Evolutionary conservation across 2,329 filamentous ascomycete species (phyloP), one percentile per base, ranked within the genome.

Genomic region (Diaporthe vexans): DNA sequence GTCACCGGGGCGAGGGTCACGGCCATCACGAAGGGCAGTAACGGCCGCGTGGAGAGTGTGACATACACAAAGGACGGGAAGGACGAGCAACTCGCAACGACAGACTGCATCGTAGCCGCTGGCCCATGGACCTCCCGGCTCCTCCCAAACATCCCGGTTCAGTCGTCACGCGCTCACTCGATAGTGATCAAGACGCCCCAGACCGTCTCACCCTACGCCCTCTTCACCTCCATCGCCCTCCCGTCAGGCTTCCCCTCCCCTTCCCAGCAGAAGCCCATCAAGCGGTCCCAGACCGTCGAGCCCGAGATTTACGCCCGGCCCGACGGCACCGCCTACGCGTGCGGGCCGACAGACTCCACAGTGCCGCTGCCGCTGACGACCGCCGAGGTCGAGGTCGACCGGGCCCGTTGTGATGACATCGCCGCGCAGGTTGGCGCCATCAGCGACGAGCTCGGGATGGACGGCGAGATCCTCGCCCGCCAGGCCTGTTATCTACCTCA

Each of bases 401-500:
- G 88, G 61, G 81, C 83, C 17, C 86, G 91, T 13, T 95, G 93
- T 82, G 89, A 93, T 77, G 92, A 94, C 71, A 91, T 95, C 72
- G 85, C 93, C 46, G 88, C 91, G 70, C 91, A 94, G 63, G 88
- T 94, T 8, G 82, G 82, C 1, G 82, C 83, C 3, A 87, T 92
- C 80, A 82, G 86, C 78, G 77, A 89, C 78, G 82, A 91, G 81
- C 80, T 95, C 80, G 82, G 91, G 79, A 74, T 69, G 8, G 82
- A 92, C 78, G 84, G 91, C 75, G 79, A 92, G 81, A 79, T 95
- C 1, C 86, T 90, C 17, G 88, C 88, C 9, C 86, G 89, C 69
- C 94, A 95, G 83, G 94, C 94, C 24, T 95, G 94, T 79, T 95
- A 95, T 81, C 81, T 95, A 51, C 94, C 94, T 0, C 92, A 92